Conservation (phyloP, 805 yeast genomes). For the Saturnispora galanensis region DNA sequence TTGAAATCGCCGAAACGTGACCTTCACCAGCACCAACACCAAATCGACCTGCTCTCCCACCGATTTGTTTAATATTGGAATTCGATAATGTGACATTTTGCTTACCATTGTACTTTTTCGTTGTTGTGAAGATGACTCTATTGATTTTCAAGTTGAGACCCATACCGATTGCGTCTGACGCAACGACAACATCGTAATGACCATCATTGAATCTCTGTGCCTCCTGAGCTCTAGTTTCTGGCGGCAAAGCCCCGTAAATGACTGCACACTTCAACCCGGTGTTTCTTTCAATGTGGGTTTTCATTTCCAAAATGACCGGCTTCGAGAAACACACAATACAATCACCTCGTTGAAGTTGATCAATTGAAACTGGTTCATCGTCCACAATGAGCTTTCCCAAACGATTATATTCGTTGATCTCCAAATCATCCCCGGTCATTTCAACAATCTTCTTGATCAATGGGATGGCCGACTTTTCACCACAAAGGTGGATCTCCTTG, state of each 20-base stretch:
- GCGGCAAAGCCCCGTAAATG: conserved; percentile 91
- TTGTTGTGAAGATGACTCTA: conserved; percentile 64
- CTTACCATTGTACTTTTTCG: conserved; percentile 62
- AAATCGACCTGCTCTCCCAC: conserved; percentile 91
- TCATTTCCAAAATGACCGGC: conserved; percentile 54
- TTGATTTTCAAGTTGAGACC: conserved; percentile 82
- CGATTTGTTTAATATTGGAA: conserved; percentile 81
- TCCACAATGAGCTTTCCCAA: conserved; percentile 62
- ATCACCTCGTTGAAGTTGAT: conserved; percentile 57
- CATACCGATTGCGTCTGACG: conserved; percentile 98
- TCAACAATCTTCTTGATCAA: conserved; percentile 48
- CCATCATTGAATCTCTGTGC: conserved; percentile 75
- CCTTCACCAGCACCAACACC: conserved; percentile 32
- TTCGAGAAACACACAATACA: conserved; percentile 86
- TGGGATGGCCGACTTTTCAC: conserved; percentile 79
- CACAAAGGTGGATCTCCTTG: conserved; percentile 83
- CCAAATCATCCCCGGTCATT: conserved; percentile 72
- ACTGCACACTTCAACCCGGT: conserved; percentile 71
- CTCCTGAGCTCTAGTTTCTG: conserved; percentile 83
- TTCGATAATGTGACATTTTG: conserved; percentile 37
- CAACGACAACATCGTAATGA: conserved; percentile 71
- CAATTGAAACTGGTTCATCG: conserved; percentile 28
- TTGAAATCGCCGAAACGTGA: conserved; percentile 44
- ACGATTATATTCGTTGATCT: conserved; percentile 62
- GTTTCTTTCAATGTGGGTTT: conserved; percentile 54